A percentile compares a stretch with the other conserved stretches of the same genome.
Evolutionary conservation across 1,284 basidiomycete genomes (phyloP).

Genomic region (Sanghuangporus baumii): DNA sequence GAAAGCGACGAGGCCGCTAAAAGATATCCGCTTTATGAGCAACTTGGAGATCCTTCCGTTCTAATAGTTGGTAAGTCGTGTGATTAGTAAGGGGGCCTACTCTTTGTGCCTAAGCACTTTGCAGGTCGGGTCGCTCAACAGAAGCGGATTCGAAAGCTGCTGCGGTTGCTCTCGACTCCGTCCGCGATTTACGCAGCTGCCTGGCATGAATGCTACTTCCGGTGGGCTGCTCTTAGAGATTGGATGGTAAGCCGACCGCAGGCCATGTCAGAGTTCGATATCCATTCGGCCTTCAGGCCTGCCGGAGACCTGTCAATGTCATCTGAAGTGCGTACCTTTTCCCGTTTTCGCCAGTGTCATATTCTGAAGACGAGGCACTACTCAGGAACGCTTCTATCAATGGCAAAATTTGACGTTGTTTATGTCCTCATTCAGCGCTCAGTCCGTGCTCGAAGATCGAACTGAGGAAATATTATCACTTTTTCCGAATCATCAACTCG

Average conservation of each 20-base stretch:
- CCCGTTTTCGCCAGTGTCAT: neutral
- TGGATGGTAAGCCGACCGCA: slow-evolving; percentile 30
- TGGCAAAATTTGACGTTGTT: slow-evolving; percentile 89
- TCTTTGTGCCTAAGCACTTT: slow-evolving; percentile 8
- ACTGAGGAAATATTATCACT: slow-evolving; percentile 45
- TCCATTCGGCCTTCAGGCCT: slow-evolving; percentile 19
- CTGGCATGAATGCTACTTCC: slow-evolving; percentile 77
- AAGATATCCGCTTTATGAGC: slow-evolving; percentile 68
- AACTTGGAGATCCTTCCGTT: slow-evolving; percentile 68
- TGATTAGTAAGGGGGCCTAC: slow-evolving; percentile 48
- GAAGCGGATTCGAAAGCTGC: slow-evolving; percentile 69
- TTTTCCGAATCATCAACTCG: slow-evolving; percentile 58
- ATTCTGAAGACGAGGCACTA: neutral
- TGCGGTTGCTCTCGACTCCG: slow-evolving; percentile 59
- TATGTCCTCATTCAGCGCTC: slow-evolving; percentile 69
- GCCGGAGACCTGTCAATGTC: slow-evolving; percentile 31
- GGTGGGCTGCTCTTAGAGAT: slow-evolving; percentile 56
- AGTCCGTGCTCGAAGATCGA: slow-evolving; percentile 52
- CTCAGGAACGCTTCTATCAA: slow-evolving; percentile 67
- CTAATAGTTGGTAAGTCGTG: slow-evolving; percentile 54
- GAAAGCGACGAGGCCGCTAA: slow-evolving; percentile 30
- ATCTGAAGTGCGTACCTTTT: slow-evolving; percentile 32
- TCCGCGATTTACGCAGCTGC: slow-evolving; percentile 65
- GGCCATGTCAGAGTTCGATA: slow-evolving; percentile 7
- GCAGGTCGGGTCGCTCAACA: slow-evolving; percentile 70